Evolutionary conservation across 306 rosid species (phyloP).

Genomic region (Phaseolus lunatus): DNA sequence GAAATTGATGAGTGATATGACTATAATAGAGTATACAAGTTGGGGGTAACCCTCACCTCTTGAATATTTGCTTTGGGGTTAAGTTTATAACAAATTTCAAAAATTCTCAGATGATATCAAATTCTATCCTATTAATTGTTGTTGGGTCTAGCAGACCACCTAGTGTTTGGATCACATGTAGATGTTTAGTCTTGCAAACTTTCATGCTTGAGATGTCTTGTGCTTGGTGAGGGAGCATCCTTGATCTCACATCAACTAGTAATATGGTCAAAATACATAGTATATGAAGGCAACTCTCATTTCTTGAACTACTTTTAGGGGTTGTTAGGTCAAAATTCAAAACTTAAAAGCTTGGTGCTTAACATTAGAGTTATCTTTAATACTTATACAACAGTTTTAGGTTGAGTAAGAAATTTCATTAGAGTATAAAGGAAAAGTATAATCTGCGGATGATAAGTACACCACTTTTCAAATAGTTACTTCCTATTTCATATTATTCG

Average conservation of each 20-base stretch:
- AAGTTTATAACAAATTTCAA: too few relatives aligned
- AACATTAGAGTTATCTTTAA: slow-evolving; percentile 19
- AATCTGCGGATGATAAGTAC: neutral
- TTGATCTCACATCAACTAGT: neutral
- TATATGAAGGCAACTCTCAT: too few relatives aligned
- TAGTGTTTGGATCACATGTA: too few relatives aligned
- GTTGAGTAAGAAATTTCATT: slow-evolving; percentile 14
- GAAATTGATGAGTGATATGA: neutral
- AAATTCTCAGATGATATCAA: neutral
- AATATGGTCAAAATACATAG: too few relatives aligned
- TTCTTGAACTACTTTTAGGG: neutral
- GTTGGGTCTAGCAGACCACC: too few relatives aligned
- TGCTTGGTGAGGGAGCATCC: neutral
- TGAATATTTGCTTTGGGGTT: too few relatives aligned
- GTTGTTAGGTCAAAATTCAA: neutral
- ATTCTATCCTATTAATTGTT: too few relatives aligned
- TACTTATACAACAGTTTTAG: neutral
- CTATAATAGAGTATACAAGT: neutral
- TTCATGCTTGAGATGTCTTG: too few relatives aligned
- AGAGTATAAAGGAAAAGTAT: slow-evolving; percentile 2
- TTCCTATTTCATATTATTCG: neutral
- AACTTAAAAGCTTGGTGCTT: neutral
- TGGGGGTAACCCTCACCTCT: neutral
- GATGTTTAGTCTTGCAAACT: too few relatives aligned
- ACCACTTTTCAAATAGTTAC: neutral